These are phyloP conservation scores for Exophiala sideris DNA, from an alignment of 2,329 filamentous ascomycete genomes.

Conservation along the genomic window DNA sequence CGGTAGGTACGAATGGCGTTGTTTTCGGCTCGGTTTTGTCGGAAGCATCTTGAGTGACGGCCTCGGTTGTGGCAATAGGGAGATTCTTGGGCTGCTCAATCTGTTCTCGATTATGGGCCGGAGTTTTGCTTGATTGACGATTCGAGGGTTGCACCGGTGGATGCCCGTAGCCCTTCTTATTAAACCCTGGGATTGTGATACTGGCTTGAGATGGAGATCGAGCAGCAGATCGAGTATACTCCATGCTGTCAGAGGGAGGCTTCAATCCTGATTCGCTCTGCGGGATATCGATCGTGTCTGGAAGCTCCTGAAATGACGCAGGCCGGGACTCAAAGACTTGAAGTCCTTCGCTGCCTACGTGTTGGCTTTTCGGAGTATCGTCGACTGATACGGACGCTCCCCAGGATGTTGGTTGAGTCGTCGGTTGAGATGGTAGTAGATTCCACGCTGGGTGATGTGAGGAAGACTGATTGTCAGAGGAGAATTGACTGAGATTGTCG, in stretches of 20 bases:
- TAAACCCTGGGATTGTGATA: not conserved
- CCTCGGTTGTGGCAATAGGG: too few species aligned
- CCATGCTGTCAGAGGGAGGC: not conserved
- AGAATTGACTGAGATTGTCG: not conserved
- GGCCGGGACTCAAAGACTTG: too few species aligned
- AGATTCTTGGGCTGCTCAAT: too few species aligned
- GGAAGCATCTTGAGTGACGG: too few species aligned
- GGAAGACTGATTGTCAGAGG: not conserved
- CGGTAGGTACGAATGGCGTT: too few species aligned
- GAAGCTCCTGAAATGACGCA: too few species aligned
- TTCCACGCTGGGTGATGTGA: not conserved
- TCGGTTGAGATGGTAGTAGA: not conserved
- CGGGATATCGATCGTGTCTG: too few species aligned
- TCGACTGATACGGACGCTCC: not conserved
- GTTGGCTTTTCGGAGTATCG: too few species aligned
- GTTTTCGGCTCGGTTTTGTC: too few species aligned
- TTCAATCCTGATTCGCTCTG: not conserved
- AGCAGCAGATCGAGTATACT: not conserved
- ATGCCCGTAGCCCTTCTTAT: slow-evolving; percentile 9
- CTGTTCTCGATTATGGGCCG: not conserved
- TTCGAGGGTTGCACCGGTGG: not conserved
- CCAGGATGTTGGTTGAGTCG: not conserved
- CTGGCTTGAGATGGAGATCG: not conserved
- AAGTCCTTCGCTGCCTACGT: too few species aligned
- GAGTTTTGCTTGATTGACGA: not conserved